Percentiles rank a stretch among this genome's conserved stretches.
Evolutionary conservation across 768 basidiomycete species (phyloP).

Genomic region (Russula sp.): DNA sequence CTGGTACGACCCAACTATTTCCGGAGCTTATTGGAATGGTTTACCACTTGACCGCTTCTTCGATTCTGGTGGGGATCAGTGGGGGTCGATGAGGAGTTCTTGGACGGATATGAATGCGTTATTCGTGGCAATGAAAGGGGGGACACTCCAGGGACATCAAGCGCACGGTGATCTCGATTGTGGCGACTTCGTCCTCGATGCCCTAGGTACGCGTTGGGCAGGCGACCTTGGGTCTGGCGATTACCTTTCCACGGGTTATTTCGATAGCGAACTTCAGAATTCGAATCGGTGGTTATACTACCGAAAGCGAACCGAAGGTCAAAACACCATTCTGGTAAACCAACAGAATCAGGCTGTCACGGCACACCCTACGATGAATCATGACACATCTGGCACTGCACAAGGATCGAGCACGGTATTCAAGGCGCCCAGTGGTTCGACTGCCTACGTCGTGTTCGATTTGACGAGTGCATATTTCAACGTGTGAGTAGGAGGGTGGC

Average conservation of each 20-base stretch:
- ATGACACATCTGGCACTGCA: constrained; percentile 44
- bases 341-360: constrained; percentile 74
- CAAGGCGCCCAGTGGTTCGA: constrained; percentile 54
- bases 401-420: constrained; percentile 87
- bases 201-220: constrained; percentile 88
- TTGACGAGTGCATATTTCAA: constrained; percentile 69
- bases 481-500: constrained; percentile 43
- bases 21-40: constrained; percentile 91
- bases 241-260: constrained; percentile 75
- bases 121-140: constrained; percentile 87
- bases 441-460: constrained; percentile 77
- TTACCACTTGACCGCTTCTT: constrained; percentile 81
- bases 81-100: constrained; percentile 86
- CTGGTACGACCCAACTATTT: constrained; percentile 85
- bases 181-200: constrained; percentile 95
- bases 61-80: constrained; percentile 62
- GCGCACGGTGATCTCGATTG: constrained; percentile 93
- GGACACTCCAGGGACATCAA: constrained; percentile 74
- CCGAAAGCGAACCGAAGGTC: constrained; percentile 94
- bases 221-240: constrained; percentile 91
- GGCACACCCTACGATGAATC: constrained; percentile 52
- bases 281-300: constrained; percentile 86
- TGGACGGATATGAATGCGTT: constrained; percentile 86
- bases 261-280: constrained; percentile 63
- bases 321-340: constrained; percentile 85